Evolutionary conservation across 768 basidiomycete species (phyloP).

Genomic region (Termitomyces sp.): DNA sequence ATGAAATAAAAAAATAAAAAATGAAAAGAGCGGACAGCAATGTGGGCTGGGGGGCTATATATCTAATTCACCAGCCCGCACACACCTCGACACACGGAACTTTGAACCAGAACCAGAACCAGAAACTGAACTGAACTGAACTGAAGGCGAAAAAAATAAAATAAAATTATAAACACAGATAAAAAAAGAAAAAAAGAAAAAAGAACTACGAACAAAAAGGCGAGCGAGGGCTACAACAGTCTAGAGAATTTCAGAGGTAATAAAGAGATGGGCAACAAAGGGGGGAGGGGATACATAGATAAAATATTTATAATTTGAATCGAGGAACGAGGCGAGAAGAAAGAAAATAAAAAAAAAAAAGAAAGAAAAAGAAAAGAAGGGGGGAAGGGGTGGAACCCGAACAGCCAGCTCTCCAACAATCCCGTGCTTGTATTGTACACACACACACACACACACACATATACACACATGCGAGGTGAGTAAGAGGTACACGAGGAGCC

Average conservation of each 20-base stretch:
- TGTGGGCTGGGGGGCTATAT: too few species aligned
- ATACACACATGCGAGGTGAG: background rate
- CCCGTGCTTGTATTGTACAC: conserved; percentile 10
- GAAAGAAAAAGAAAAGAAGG: too few species aligned
- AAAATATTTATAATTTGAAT: conserved; percentile 14
- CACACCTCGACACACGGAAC: background rate
- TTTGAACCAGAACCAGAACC: too few species aligned
- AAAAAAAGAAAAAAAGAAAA: too few species aligned
- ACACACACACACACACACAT: too few species aligned
- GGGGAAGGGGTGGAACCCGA: too few species aligned
- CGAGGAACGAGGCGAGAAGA: conserved; percentile 42
- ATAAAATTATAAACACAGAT: too few species aligned
- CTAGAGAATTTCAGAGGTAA: conserved; percentile 20
- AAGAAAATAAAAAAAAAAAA: background rate
- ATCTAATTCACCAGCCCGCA: too few species aligned
- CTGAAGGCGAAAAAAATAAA: conserved; percentile 11
- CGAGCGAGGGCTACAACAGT: conserved; percentile 2
- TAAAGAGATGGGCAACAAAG: conserved; percentile 25
- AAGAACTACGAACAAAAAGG: conserved; percentile 15
- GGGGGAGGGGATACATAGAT: conserved; percentile 22
- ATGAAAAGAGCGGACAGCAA: too few species aligned
- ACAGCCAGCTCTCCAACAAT: conserved; percentile 40
- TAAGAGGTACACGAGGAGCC: background rate
- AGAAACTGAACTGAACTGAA: background rate
- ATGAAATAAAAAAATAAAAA: too few species aligned